These are phyloP conservation scores for Termitomyces sp. DNA, from an alignment of 768 basidiomycete species.

Conservation along the genomic window DNA sequence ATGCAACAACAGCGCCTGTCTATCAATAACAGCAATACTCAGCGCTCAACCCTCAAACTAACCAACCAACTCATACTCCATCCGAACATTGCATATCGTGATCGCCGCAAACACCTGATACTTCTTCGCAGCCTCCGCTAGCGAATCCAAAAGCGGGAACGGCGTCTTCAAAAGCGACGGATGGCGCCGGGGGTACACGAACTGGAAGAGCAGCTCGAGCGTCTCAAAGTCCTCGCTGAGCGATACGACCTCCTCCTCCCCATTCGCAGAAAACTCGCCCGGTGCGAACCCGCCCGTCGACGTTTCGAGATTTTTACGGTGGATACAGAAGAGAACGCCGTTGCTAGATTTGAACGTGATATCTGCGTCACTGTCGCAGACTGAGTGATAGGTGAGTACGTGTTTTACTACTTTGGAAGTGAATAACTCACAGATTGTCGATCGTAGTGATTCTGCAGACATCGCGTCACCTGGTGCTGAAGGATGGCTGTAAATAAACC, in stretches of 20 bases:
- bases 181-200: constrained; percentile 3
- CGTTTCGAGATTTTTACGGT: constrained; percentile 5
- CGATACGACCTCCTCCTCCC: not conserved
- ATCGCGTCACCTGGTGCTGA: not conserved
- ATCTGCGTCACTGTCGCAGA: not conserved
- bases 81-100: not conserved
- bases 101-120: constrained; percentile 8
- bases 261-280: not conserved
- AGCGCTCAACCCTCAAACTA: too few species aligned
- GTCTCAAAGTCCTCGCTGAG: constrained; percentile 2
- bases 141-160: not conserved
- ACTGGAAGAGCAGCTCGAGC: constrained; percentile 10
- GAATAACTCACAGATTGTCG: not conserved
- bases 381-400: not conserved
- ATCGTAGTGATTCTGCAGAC: not conserved
- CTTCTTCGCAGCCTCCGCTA: constrained; percentile 11
- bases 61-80: too few species aligned
- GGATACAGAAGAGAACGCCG: constrained; percentile 2
- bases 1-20: not conserved
- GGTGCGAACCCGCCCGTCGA: not conserved
- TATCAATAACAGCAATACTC: not conserved
- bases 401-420: too few species aligned
- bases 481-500: too few species aligned
- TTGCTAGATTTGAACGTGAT: constrained; percentile 1
- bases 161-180: not conserved